phyloP scores from a whole-genome alignment of 176 grass and related monocot species.

The Echinochloa phyllopogon region DNA sequence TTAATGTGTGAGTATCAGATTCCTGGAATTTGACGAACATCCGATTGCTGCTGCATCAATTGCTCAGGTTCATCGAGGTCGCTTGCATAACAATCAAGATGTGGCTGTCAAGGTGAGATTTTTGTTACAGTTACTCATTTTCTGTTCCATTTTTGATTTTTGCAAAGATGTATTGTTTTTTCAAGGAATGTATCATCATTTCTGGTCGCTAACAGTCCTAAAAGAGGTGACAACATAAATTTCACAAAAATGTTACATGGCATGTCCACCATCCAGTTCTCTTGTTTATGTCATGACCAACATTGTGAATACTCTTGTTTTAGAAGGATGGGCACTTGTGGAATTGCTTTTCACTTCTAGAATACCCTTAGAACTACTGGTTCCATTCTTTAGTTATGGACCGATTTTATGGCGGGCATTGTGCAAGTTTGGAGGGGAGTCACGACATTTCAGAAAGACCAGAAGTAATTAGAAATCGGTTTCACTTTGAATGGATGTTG shows the following conservation, averaged over 20 bases:
- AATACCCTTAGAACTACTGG: neutral
- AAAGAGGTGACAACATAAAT: slow-evolving; percentile 3
- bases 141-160: slow-evolving; percentile 27
- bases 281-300: slow-evolving; percentile 15
- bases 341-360: slow-evolving; percentile 7
- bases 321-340: neutral
- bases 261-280: slow-evolving; percentile 22
- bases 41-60: slow-evolving; percentile 98
- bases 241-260: slow-evolving; percentile 8
- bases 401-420: slow-evolving; percentile 3
- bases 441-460: neutral
- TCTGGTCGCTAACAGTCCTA: neutral
- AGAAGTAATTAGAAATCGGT: neutral
- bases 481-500: neutral
- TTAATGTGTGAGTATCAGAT: slow-evolving; percentile 69
- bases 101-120: slow-evolving; percentile 90
- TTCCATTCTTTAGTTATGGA: slow-evolving; percentile 16
- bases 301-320: neutral
- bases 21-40: slow-evolving; percentile 89
- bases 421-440: neutral
- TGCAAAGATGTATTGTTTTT: neutral
- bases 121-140: slow-evolving; percentile 32
- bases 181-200: slow-evolving; percentile 19
- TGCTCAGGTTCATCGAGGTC: slow-evolving; percentile 90
- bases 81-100: slow-evolving; percentile 77